phyloP scores from a whole-genome alignment of 129 eudicot genomes.

The Kitagawia praeruptora region DNA sequence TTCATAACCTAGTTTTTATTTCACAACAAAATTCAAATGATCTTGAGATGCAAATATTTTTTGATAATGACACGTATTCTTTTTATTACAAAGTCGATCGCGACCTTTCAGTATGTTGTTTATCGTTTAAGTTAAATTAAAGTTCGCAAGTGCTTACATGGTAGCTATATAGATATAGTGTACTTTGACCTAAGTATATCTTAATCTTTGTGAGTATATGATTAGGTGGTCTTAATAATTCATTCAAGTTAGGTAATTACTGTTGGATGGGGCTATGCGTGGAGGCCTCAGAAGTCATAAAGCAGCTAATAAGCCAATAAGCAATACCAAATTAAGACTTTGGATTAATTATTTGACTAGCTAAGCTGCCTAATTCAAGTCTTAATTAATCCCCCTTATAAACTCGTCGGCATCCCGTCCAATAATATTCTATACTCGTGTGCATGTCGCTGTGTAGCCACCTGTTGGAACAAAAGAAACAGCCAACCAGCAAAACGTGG shows the following conservation, averaged over 20 bases:
- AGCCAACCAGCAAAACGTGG: not conserved
- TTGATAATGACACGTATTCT: not conserved
- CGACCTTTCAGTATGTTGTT: not conserved
- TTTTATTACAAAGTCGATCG: not conserved
- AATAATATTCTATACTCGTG: not conserved
- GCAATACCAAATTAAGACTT: not conserved
- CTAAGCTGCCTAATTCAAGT: not conserved
- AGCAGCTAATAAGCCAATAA: not conserved
- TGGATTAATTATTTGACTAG: not conserved
- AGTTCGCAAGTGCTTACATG: not conserved
- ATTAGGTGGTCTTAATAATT: not conserved
- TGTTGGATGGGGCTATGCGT: not conserved
- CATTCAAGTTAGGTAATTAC: not conserved
- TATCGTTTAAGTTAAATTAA: not conserved
- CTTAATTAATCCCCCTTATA: slow-evolving; percentile 2
- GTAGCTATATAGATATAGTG: not conserved
- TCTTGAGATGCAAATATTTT: not conserved
- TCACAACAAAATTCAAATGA: no score
- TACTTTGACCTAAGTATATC: not conserved
- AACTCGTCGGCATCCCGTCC: not conserved
- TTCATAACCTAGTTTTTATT: no score
- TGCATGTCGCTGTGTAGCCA: slow-evolving; percentile 3
- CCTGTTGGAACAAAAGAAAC: not conserved
- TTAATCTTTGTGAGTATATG: not conserved
- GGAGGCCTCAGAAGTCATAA: not conserved